Evolutionary conservation across 768 basidiomycete genomes (phyloP).

Genomic region (Phaeotremella skinneri): DNA sequence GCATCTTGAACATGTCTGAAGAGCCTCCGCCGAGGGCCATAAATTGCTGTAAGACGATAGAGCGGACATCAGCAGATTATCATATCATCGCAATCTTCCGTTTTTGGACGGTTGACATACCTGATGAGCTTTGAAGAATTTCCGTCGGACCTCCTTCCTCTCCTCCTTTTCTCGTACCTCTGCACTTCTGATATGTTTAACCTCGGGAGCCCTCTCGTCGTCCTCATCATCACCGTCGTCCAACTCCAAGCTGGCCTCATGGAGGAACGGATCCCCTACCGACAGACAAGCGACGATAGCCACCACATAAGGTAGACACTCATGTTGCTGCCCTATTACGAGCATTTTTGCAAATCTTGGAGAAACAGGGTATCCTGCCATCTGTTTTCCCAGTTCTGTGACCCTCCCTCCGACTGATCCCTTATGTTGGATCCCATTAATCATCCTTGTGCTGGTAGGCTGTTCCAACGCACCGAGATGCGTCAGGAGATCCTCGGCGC

Average conservation of each 20-base stretch:
- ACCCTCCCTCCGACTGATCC: conserved; percentile 61
- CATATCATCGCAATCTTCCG: too few species aligned
- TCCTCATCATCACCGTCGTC: conserved; percentile 55
- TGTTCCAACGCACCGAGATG: conserved; percentile 76
- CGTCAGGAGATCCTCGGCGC: conserved; percentile 75
- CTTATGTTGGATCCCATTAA: conserved; percentile 42
- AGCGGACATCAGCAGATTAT: not conserved
- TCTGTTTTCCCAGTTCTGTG: conserved; percentile 83
- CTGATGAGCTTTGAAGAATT: conserved; percentile 78
- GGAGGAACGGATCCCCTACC: conserved; percentile 92
- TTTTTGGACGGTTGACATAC: conserved; percentile 58
- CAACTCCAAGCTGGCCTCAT: conserved; percentile 61
- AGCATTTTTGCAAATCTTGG: conserved; percentile 96
- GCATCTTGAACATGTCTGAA: conserved; percentile 80
- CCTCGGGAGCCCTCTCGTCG: conserved; percentile 54
- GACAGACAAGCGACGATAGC: conserved; percentile 85
- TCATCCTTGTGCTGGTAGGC: conserved; percentile 45
- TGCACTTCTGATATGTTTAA: conserved; percentile 53
- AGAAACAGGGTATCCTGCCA: conserved; percentile 90
- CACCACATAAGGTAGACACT: conserved; percentile 86
- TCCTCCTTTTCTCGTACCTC: conserved; percentile 54
- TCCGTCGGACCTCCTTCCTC: conserved; percentile 64
- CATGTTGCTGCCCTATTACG: conserved; percentile 78
- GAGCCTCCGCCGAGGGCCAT: conserved; percentile 71
- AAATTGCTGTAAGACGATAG: conserved; percentile 60